Conservation (phyloP, 1,139 yeast species). For the Pichia sp. region DNA sequence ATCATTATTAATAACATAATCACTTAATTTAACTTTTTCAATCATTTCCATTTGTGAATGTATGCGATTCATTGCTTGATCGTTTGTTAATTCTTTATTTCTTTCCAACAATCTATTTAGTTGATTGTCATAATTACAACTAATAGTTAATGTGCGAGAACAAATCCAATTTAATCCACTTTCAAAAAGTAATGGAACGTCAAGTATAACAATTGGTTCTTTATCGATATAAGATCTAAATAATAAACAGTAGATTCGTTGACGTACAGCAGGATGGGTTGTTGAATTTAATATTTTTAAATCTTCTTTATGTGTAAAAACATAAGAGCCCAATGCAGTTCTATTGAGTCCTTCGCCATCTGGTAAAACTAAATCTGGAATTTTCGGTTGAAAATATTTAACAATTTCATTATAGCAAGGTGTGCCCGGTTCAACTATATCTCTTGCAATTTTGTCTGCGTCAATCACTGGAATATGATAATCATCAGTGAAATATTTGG, state of each 20-base stretch:
- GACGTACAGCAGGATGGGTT: conserved; percentile 85
- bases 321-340: conserved; percentile 67
- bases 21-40: conserved; percentile 54
- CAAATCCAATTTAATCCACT: conserved; percentile 65
- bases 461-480: conserved; percentile 63
- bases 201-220: conserved; percentile 60
- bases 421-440: conserved; percentile 77
- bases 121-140: conserved; percentile 55
- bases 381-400: conserved; percentile 45
- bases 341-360: conserved; percentile 53
- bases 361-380: conserved; percentile 47
- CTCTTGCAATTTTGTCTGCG: conserved; percentile 83
- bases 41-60: conserved; percentile 67
- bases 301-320: conserved; percentile 55
- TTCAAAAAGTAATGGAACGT: conserved; percentile 87
- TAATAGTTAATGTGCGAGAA: conserved; percentile 64
- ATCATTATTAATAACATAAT: conserved; percentile 62
- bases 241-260: conserved; percentile 56
- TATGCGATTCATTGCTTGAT: conserved; percentile 70
- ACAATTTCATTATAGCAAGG: conserved; percentile 64
- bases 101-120: conserved; percentile 55
- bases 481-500: conserved; percentile 46
- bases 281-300: conserved; percentile 58
- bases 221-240: conserved; percentile 47
- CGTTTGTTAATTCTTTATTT: conserved; percentile 57